Evolutionary conservation across 2,329 filamentous ascomycete species (phyloP).

Genomic region (Fusarium floridanum): DNA sequence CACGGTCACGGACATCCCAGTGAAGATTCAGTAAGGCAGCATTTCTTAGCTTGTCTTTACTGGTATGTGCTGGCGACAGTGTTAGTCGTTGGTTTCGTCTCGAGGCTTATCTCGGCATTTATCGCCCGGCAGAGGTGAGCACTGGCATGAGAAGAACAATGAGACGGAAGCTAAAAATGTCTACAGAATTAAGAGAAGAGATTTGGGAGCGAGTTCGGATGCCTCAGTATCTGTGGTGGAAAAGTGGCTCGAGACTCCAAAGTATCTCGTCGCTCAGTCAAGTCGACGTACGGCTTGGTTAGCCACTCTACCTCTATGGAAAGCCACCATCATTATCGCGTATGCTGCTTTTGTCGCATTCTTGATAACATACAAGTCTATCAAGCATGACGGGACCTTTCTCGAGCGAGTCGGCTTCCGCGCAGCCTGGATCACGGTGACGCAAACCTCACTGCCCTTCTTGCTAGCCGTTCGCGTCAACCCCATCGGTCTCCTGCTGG

Average conservation of each 20-base stretch:
- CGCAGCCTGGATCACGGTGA: conserved; percentile 44
- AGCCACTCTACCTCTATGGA: conserved; percentile 33
- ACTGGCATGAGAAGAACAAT: neutral
- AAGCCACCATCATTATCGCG: conserved; percentile 19
- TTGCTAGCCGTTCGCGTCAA: conserved; percentile 41
- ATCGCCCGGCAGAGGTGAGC: conserved; percentile 43
- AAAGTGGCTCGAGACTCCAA: conserved; percentile 29
- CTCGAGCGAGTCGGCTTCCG: conserved; percentile 45
- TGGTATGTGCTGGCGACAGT: conserved; percentile 42
- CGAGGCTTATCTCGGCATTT: conserved; percentile 29
- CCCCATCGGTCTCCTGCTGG: conserved; percentile 39
- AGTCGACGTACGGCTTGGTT: conserved; percentile 27
- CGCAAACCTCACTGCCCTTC: conserved; percentile 42
- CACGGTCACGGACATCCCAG: conserved; percentile 38
- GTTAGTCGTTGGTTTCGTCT: conserved; percentile 29
- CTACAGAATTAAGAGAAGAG: conserved; percentile 33
- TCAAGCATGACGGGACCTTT: conserved; percentile 46
- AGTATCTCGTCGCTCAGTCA: conserved; percentile 10
- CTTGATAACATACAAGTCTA: conserved; percentile 42
- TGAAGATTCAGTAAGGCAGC: conserved; percentile 44
- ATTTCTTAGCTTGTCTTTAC: conserved; percentile 43
- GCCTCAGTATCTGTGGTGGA: conserved; percentile 29
- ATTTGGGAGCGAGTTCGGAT: conserved; percentile 27
- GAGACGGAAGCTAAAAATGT: conserved; percentile 1
- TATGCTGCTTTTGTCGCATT: conserved; percentile 41